Evolutionary conservation across 257 asterid species (phyloP).

Genomic region (Cinchona pubescens): DNA sequence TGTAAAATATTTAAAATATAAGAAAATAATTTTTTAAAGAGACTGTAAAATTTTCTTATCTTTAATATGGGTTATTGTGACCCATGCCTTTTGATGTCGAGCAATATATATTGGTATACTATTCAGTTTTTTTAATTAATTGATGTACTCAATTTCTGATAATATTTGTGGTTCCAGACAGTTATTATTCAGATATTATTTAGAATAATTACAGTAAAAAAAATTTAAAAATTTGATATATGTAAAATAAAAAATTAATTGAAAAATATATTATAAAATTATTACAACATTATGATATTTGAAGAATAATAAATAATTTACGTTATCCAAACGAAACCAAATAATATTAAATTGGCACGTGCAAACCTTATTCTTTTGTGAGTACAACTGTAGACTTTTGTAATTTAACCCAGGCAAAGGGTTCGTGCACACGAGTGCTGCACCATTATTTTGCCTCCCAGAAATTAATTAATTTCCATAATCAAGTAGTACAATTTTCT

Average conservation of each 20-base stretch:
- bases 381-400: background rate
- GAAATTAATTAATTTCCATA: conserved; percentile 6
- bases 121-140: conserved; percentile 31
- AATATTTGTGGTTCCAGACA: too few relatives aligned
- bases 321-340: too few relatives aligned
- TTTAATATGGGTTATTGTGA: conserved; percentile 52
- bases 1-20: too few relatives aligned
- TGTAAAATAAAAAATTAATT: too few relatives aligned
- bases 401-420: conserved; percentile 25
- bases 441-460: conserved; percentile 1
- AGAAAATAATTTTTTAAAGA: too few relatives aligned
- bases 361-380: conserved; percentile 20
- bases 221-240: too few relatives aligned
- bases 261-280: too few relatives aligned
- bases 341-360: conserved; percentile 27
- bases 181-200: too few relatives aligned
- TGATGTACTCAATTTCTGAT: conserved; percentile 8
- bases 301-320: too few relatives aligned
- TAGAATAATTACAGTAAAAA: too few relatives aligned
- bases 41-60: too few relatives aligned
- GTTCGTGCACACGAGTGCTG: conserved; percentile 57
- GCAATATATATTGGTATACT: conserved; percentile 24
- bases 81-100: conserved; percentile 48
- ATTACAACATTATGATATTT: too few relatives aligned
- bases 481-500: background rate